Conservation (phyloP, 2,329 filamentous ascomycete genomes). For the Bipolaris victoriae region DNA sequence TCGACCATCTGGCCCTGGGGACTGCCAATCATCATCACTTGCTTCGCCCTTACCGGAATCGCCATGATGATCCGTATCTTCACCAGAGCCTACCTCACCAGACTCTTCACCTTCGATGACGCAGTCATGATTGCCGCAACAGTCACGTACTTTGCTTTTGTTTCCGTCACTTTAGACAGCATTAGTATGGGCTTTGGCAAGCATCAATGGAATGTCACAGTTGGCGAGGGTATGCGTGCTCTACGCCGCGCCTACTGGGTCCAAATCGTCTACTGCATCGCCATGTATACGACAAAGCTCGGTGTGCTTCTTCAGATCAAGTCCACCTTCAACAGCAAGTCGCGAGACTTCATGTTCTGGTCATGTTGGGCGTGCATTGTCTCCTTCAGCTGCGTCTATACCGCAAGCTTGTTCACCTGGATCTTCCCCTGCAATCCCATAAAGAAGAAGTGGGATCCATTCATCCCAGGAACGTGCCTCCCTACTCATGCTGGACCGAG, state of each 20-base stretch:
- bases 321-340: slow-evolving; percentile 15
- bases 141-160: slow-evolving; percentile 8
- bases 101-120: slow-evolving; percentile 1
- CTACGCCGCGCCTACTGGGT: slow-evolving; percentile 17
- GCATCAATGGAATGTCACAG: slow-evolving; percentile 20
- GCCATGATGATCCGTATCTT: slow-evolving; percentile 9
- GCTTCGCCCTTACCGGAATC: background rate
- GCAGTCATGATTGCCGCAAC: slow-evolving; percentile 1
- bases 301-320: slow-evolving; percentile 24
- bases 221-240: slow-evolving; percentile 9
- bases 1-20: slow-evolving; percentile 5
- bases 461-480: slow-evolving; percentile 26
- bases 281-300: slow-evolving; percentile 23
- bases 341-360: slow-evolving; percentile 19
- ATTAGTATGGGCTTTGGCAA: slow-evolving; percentile 10
- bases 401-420: slow-evolving; percentile 4
- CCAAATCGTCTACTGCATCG: slow-evolving; percentile 23
- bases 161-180: slow-evolving; percentile 9
- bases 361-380: slow-evolving; percentile 25
- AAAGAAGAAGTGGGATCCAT: slow-evolving; percentile 26
- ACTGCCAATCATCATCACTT: background rate
- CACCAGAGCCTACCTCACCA: background rate
- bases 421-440: slow-evolving; percentile 19
- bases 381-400: slow-evolving; percentile 14
- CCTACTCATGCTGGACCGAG: slow-evolving; percentile 14